Conservation (phyloP, 495 filamentous ascomycete genomes). For the Tuber brumale region DNA sequence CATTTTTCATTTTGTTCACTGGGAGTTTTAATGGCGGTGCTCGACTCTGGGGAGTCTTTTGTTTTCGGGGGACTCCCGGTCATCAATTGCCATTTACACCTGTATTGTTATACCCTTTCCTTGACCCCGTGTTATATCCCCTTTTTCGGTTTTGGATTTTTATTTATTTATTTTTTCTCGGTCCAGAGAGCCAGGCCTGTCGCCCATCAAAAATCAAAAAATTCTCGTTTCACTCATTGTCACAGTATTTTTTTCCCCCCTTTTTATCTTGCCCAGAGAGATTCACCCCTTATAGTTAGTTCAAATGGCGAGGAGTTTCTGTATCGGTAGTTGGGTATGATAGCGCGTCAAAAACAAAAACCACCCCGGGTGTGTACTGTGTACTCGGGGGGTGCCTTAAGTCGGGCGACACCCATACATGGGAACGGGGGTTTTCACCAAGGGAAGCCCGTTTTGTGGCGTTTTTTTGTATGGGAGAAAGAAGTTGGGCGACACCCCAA, state of each 20-base stretch:
- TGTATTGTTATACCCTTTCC: not conserved
- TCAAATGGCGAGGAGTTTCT: not conserved
- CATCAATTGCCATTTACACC: not conserved
- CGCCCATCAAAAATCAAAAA: not conserved
- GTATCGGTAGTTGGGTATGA: not conserved
- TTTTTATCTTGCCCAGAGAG: not conserved
- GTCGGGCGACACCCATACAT: no score
- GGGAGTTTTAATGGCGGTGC: not conserved
- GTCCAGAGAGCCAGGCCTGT: not conserved
- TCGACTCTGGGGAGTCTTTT: not conserved
- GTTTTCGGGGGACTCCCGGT: not conserved
- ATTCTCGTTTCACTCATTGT: not conserved
- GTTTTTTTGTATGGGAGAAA: no score
- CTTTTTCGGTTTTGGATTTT: not conserved
- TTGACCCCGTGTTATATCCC: not conserved
- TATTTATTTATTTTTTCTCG: not conserved
- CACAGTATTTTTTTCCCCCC: not conserved
- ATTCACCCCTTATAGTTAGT: not conserved
- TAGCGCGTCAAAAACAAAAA: not conserved
- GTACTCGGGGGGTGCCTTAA: no score
- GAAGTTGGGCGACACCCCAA: no score
- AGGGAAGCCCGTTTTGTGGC: no score
- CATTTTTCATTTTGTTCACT: not conserved
- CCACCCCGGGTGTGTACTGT: not conserved
- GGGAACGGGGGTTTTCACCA: no score